Evolutionary conservation across 345 rosid genomes (phyloP).

Genomic region (Eucalyptus cladocalyx): DNA sequence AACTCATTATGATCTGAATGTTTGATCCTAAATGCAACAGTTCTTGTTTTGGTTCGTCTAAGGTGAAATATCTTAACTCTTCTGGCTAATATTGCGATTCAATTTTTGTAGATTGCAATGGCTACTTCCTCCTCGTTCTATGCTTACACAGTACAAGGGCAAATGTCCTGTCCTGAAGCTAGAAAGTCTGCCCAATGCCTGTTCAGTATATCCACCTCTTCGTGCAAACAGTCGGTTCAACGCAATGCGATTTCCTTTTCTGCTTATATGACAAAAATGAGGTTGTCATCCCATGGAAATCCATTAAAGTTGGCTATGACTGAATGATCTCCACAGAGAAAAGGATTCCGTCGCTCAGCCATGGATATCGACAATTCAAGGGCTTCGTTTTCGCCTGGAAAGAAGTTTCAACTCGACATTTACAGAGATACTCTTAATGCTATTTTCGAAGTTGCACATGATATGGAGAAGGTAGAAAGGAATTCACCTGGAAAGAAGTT

Average conservation of each 20-base stretch:
- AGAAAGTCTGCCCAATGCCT: neutral
- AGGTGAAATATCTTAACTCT: neutral
- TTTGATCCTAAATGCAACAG: neutral
- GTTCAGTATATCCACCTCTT: neutral
- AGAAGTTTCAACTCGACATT: constrained; percentile 64
- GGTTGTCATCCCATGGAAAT: constrained; percentile 3
- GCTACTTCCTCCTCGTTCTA: neutral
- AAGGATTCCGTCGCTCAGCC: constrained; percentile 19
- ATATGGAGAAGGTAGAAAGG: constrained; percentile 77
- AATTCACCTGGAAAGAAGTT: constrained; percentile 54
- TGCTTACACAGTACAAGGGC: neutral
- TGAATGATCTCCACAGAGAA: neutral
- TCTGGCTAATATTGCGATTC: neutral
- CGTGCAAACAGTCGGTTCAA: neutral
- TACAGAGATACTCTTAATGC: constrained; percentile 58
- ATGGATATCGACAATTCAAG: constrained; percentile 13
- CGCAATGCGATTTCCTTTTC: constrained; percentile 4
- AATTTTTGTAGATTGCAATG: neutral
- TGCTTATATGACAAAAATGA: neutral
- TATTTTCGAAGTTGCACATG: constrained; percentile 72
- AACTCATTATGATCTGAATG: neutral
- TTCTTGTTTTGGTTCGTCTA: neutral
- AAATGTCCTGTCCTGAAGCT: neutral
- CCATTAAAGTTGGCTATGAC: constrained; percentile 2
- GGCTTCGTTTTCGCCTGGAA: constrained; percentile 9